Evolutionary conservation across 371 early-diverging fungal species (phyloP).

Genomic region (Mycotypha africana): DNA sequence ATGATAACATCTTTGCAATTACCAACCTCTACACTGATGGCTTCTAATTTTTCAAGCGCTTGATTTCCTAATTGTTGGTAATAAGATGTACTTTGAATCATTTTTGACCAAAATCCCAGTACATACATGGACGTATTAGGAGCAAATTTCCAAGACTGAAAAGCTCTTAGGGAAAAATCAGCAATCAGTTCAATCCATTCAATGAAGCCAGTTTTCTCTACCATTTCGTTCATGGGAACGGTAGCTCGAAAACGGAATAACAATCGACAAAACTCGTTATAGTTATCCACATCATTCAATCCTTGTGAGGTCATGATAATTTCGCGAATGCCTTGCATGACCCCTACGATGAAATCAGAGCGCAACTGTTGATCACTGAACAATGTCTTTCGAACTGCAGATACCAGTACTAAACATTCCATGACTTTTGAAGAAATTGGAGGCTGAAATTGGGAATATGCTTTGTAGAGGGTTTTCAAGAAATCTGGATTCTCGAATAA

Average conservation of each 20-base stretch:
- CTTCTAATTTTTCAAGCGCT: constrained; percentile 39
- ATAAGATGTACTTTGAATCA: constrained; percentile 61
- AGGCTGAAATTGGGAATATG: constrained; percentile 56
- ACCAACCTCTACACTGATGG: constrained; percentile 31
- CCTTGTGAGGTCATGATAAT: constrained; percentile 61
- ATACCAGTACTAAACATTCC: constrained; percentile 77
- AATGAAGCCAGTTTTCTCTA: constrained; percentile 60
- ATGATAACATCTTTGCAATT: too few relatives aligned
- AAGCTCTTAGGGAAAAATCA: constrained; percentile 69
- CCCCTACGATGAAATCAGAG: constrained; percentile 56
- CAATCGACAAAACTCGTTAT: constrained; percentile 83
- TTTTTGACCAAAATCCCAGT: constrained; percentile 81
- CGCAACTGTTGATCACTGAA: constrained; percentile 71
- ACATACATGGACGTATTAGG: constrained; percentile 71
- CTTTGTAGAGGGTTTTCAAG: constrained; percentile 67
- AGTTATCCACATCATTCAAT: constrained; percentile 69
- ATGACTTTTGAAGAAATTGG: constrained; percentile 61
- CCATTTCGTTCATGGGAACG: constrained; percentile 74
- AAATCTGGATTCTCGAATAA: constrained; percentile 65
- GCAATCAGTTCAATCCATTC: constrained; percentile 73
- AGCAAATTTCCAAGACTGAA: constrained; percentile 62
- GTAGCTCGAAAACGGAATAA: constrained; percentile 78
- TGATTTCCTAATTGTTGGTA: constrained; percentile 37
- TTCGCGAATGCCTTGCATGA: constrained; percentile 69
- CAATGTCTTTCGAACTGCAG: constrained; percentile 79